phyloP scores from a whole-genome alignment of 495 filamentous ascomycete species.

The Aspergillus taichungensis region DNA sequence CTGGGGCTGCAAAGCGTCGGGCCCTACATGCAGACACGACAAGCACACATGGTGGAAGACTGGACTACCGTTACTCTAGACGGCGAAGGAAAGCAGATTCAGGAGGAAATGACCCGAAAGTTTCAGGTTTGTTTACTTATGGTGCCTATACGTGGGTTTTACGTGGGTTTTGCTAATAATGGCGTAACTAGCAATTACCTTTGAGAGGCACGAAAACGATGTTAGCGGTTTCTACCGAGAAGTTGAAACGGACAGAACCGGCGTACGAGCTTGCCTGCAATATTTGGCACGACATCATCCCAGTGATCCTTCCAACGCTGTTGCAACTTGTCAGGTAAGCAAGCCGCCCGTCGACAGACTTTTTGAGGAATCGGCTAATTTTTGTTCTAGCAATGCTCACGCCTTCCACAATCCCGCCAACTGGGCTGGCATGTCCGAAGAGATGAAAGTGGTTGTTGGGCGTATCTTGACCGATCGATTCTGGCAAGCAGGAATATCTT shows the following conservation, averaged over 20 bases:
- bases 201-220: slow-evolving; percentile 83
- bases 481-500: slow-evolving; percentile 97
- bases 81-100: slow-evolving; percentile 66
- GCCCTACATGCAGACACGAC: slow-evolving; percentile 62
- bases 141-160: too few species aligned
- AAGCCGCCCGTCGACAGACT: slow-evolving; percentile 9
- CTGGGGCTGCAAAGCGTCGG: slow-evolving; percentile 72
- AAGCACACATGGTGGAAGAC: slow-evolving; percentile 68
- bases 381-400: slow-evolving; percentile 62
- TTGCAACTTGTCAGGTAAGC: slow-evolving; percentile 79
- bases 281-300: slow-evolving; percentile 78
- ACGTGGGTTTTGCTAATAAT: slow-evolving; percentile 2
- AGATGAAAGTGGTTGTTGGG: slow-evolving; percentile 68
- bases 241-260: slow-evolving; percentile 58
- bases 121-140: slow-evolving; percentile 47
- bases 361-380: slow-evolving; percentile 4
- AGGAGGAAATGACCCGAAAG: slow-evolving; percentile 57
- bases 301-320: slow-evolving; percentile 74
- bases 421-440: slow-evolving; percentile 69
- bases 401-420: slow-evolving; percentile 84
- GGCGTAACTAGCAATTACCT: slow-evolving; percentile 51
- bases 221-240: slow-evolving; percentile 82
- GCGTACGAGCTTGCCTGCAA: slow-evolving; percentile 61
- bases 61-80: slow-evolving; percentile 75
- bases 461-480: slow-evolving; percentile 91